Conservation (phyloP, 176 grass and related monocot species). For the Poa pratensis region DNA sequence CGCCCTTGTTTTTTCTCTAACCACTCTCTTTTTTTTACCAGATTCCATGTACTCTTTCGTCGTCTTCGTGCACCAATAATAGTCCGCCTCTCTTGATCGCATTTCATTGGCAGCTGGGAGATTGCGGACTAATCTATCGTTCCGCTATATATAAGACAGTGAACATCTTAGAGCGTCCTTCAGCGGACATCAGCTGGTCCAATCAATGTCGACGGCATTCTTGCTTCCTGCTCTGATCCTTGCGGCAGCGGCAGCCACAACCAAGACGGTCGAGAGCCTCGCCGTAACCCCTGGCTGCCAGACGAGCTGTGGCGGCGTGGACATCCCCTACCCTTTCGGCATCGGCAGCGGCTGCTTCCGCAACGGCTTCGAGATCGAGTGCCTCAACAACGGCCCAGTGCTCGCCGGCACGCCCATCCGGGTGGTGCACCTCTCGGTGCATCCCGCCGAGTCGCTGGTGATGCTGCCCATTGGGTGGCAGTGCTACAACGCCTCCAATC, state of each 20-base stretch:
- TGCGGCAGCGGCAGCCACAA: not conserved
- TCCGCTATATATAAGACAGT: too few species aligned
- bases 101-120: too few species aligned
- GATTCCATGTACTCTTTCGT: too few species aligned
- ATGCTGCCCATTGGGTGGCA: not conserved
- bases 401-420: not conserved
- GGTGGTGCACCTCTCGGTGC: not conserved
- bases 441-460: not conserved
- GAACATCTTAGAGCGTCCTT: too few species aligned
- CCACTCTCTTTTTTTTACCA: too few species aligned
- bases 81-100: too few species aligned
- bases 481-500: not conserved
- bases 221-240: not conserved
- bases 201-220: not conserved
- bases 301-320: not conserved
- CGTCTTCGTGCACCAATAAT: too few species aligned
- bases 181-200: too few species aligned
- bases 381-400: not conserved
- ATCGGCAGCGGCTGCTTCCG: not conserved
- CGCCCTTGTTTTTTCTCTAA: too few species aligned
- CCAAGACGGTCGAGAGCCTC: not conserved
- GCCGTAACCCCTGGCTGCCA: not conserved
- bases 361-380: constrained; percentile 35
- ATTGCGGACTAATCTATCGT: too few species aligned
- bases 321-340: constrained; percentile 7